Evolutionary conservation across 495 filamentous ascomycete genomes (phyloP).

Genomic region (Sordaria brevicollis): DNA sequence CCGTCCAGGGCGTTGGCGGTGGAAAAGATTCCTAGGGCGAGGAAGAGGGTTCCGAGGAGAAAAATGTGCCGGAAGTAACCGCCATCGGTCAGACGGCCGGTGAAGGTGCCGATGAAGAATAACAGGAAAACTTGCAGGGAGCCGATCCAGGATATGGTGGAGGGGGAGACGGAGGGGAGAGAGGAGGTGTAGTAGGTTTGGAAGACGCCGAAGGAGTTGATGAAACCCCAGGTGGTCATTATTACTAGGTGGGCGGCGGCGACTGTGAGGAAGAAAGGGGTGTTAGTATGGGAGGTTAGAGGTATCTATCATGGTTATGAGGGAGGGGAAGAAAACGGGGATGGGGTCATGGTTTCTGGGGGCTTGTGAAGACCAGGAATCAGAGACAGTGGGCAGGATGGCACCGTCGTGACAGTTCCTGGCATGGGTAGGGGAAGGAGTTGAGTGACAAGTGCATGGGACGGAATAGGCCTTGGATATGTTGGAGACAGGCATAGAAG

Average conservation of each 20-base stretch:
- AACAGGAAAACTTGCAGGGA: slow-evolving; percentile 64
- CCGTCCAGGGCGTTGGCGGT: slow-evolving; percentile 48
- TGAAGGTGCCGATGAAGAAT: slow-evolving; percentile 60
- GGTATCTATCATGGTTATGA: not conserved
- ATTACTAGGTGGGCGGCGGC: slow-evolving; percentile 34
- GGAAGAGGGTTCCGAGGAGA: slow-evolving; percentile 31
- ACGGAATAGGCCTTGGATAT: no score
- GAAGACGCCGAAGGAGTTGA: slow-evolving; percentile 70
- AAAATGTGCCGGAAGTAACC: slow-evolving; percentile 43
- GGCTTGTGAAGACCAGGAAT: no score
- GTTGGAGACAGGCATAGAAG: not conserved
- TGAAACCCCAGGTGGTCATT: slow-evolving; percentile 41
- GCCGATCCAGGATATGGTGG: slow-evolving; percentile 68
- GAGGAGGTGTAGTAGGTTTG: slow-evolving; percentile 63
- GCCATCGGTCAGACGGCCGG: slow-evolving; percentile 57
- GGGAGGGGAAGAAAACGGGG: not conserved
- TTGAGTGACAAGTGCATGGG: not conserved
- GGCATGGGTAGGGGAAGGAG: not conserved
- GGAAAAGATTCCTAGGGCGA: slow-evolving; percentile 60
- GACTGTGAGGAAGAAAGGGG: slow-evolving; percentile 17
- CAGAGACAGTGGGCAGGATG: no score
- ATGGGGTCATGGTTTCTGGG: no score
- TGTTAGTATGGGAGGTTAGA: not conserved
- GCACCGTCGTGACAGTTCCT: no score
- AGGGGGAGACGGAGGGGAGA: slow-evolving; percentile 36